Conservation (phyloP, 148 eudicot species). For the Heliosperma pusillum region DNA sequence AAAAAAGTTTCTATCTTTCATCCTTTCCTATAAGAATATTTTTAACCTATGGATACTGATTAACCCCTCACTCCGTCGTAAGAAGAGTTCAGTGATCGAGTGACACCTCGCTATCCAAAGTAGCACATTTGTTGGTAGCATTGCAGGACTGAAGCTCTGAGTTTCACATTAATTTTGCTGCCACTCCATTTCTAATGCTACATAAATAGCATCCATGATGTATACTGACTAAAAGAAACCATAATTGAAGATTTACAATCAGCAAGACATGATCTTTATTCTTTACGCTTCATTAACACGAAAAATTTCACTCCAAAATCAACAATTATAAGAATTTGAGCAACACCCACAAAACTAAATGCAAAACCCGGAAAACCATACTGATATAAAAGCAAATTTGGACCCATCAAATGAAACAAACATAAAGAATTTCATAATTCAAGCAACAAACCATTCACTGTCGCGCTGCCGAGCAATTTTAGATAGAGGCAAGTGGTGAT, state of each 20-base stretch:
- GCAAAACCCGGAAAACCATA: slow-evolving; percentile 9
- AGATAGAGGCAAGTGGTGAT: slow-evolving; percentile 46
- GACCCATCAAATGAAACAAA: not conserved
- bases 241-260: too few relatives aligned
- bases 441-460: slow-evolving; percentile 69
- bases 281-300: too few relatives aligned
- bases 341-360: slow-evolving; percentile 6
- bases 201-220: too few relatives aligned
- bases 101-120: not conserved
- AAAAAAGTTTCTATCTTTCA: too few relatives aligned
- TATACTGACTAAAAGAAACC: too few relatives aligned
- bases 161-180: not conserved
- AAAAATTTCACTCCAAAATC: not conserved
- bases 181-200: not conserved
- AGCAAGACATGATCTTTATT: too few relatives aligned
- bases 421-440: not conserved
- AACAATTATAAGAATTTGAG: not conserved
- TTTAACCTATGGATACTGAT: too few relatives aligned
- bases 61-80: too few relatives aligned
- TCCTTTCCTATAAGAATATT: too few relatives aligned
- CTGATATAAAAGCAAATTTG: slow-evolving; percentile 1
- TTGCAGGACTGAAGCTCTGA: not conserved
- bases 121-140: not conserved
- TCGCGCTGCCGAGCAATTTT: slow-evolving; percentile 55
- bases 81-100: too few relatives aligned